phyloP scores from a whole-genome alignment of 331 rosid genomes.

The Rosa hybrid region DNA sequence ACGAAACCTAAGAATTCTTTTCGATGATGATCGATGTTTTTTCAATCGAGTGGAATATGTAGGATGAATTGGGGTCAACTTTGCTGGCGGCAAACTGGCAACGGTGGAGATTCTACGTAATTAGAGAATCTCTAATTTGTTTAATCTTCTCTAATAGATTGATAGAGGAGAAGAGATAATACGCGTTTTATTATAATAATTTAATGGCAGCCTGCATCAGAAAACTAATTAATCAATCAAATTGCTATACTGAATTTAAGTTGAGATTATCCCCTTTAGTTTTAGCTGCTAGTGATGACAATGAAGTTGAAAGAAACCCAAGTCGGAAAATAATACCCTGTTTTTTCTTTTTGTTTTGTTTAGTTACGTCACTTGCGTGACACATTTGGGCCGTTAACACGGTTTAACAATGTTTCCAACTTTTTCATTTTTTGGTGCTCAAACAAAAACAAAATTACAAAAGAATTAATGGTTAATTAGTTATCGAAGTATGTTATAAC shows the following conservation, averaged over 20 bases:
- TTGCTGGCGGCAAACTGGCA: too few relatives aligned
- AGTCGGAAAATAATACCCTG: background rate
- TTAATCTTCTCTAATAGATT: background rate
- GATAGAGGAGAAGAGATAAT: too few relatives aligned
- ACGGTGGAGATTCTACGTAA: too few relatives aligned
- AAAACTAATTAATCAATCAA: too few relatives aligned
- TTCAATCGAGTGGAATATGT: too few relatives aligned
- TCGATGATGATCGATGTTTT: background rate
- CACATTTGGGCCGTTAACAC: background rate
- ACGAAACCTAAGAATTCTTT: background rate
- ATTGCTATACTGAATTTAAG: too few relatives aligned
- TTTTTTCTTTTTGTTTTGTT: background rate
- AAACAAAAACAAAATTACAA: too few relatives aligned
- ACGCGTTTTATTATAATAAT: background rate
- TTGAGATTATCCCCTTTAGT: background rate
- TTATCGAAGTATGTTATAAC: too few relatives aligned
- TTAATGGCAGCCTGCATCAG: background rate
- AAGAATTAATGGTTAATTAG: too few relatives aligned
- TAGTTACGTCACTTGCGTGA: background rate
- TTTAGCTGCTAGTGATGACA: background rate
- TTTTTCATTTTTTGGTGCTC: too few relatives aligned
- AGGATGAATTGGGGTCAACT: too few relatives aligned
- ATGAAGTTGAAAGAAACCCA: too few relatives aligned
- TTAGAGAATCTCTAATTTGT: background rate
- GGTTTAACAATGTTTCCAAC: background rate